phyloP scores from a whole-genome alignment of 768 basidiomycete species.

The Leccinum truebloodii region DNA sequence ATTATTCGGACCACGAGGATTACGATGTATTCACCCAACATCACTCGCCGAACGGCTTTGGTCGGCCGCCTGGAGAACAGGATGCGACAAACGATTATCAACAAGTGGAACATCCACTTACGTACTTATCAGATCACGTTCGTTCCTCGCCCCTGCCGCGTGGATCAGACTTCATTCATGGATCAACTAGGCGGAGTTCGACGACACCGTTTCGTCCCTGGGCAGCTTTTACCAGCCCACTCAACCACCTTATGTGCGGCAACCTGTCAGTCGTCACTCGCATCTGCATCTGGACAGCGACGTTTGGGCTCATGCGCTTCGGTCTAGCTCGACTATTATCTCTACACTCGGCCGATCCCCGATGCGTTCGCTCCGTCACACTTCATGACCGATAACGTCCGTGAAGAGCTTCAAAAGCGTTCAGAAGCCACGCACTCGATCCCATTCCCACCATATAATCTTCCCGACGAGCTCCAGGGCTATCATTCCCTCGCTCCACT shows the following conservation, averaged over 20 bases:
- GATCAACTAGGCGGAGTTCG: slow-evolving; percentile 33
- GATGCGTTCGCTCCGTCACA: slow-evolving; percentile 59
- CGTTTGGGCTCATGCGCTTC: background rate
- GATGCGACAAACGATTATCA: slow-evolving; percentile 24
- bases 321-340: slow-evolving; percentile 83
- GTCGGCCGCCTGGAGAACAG: slow-evolving; percentile 18
- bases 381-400: slow-evolving; percentile 82
- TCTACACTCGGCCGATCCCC: slow-evolving; percentile 77
- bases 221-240: slow-evolving; percentile 41
- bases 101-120: slow-evolving; percentile 18
- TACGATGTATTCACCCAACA: slow-evolving; percentile 37
- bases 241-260: slow-evolving; percentile 55
- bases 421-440: slow-evolving; percentile 44
- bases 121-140: slow-evolving; percentile 26
- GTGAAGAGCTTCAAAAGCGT: slow-evolving; percentile 56
- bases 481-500: slow-evolving; percentile 88
- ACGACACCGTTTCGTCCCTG: slow-evolving; percentile 26
- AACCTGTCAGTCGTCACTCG: slow-evolving; percentile 56
- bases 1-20: slow-evolving; percentile 36
- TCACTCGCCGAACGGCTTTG: slow-evolving; percentile 4
- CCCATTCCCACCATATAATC: slow-evolving; percentile 45
- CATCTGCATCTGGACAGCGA: slow-evolving; percentile 3
- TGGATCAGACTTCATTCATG: slow-evolving; percentile 1
- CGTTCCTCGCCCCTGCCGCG: slow-evolving; percentile 8
- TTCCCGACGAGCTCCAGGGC: slow-evolving; percentile 87